Conservation (phyloP, 176 grass and related monocot genomes). For the Hsuehochloa calcarea region DNA sequence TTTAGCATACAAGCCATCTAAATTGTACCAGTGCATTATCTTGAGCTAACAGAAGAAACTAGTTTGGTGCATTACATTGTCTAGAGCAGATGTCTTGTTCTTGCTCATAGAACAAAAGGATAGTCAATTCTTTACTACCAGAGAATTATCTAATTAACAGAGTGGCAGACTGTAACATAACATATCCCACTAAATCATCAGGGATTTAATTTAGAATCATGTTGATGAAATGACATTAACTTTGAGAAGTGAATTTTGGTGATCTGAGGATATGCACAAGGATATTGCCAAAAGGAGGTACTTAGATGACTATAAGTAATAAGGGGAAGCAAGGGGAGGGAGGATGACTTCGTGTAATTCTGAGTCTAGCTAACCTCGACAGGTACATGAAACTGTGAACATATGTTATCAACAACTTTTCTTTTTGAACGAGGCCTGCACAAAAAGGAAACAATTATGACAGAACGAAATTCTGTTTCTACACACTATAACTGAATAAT, state of each 20-base stretch:
- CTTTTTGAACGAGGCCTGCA: constrained; percentile 59
- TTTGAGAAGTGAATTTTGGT: too few relatives aligned
- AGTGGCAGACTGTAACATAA: background rate
- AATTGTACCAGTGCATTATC: background rate
- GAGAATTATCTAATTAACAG: background rate
- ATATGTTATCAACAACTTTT: constrained; percentile 66
- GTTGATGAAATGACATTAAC: background rate
- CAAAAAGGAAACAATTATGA: constrained; percentile 20
- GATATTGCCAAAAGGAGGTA: too few relatives aligned
- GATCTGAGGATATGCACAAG: too few relatives aligned
- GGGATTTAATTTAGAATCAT: background rate
- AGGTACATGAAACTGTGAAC: constrained; percentile 46
- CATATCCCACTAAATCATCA: background rate
- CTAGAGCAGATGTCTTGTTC: background rate
- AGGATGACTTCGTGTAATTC: background rate
- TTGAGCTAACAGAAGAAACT: background rate
- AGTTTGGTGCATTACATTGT: background rate
- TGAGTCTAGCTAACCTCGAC: constrained; percentile 61
- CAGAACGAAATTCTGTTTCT: background rate
- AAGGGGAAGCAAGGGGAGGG: too few relatives aligned
- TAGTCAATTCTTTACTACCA: background rate
- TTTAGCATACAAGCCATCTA: background rate
- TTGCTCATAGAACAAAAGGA: background rate
- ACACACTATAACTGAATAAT: constrained; percentile 1
- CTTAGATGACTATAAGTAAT: too few relatives aligned